Evolutionary conservation across 306 rosid species (phyloP).

Genomic region (Luffa acutangula): DNA sequence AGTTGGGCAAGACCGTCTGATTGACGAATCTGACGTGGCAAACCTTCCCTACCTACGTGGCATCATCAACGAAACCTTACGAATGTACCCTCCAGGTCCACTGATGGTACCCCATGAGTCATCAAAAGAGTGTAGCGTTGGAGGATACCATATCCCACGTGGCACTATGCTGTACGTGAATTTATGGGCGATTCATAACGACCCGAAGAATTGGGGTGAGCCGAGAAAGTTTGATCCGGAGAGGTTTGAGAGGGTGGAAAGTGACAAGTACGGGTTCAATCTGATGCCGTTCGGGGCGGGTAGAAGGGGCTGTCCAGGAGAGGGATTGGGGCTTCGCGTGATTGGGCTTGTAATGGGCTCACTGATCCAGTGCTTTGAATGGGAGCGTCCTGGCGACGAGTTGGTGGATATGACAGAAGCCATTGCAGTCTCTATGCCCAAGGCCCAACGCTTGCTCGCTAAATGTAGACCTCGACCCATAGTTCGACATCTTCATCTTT

Average conservation of each 20-base stretch:
- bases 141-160: conserved; percentile 21
- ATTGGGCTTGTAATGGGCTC: conserved; percentile 10
- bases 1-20: conserved; percentile 9
- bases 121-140: conserved; percentile 18
- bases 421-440: neutral
- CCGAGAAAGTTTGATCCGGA: conserved; percentile 23
- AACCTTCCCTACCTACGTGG: conserved; percentile 19
- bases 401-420: conserved; percentile 12
- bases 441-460: neutral
- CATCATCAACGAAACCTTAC: conserved; percentile 24
- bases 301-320: conserved; percentile 16
- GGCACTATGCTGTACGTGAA: conserved; percentile 35
- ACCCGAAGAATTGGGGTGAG: conserved; percentile 21
- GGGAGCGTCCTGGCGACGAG: conserved; percentile 8
- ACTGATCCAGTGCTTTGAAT: conserved; percentile 11
- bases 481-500: neutral
- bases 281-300: conserved; percentile 21
- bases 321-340: neutral
- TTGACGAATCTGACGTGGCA: conserved; percentile 23
- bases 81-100: conserved; percentile 26
- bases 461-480: neutral
- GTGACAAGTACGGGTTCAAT: conserved; percentile 8
- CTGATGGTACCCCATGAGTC: conserved; percentile 23
- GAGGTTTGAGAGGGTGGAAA: conserved; percentile 10
- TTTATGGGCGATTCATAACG: conserved; percentile 29